phyloP scores from a whole-genome alignment of 768 basidiomycete genomes.

The Phlebiopsis gigantea region DNA sequence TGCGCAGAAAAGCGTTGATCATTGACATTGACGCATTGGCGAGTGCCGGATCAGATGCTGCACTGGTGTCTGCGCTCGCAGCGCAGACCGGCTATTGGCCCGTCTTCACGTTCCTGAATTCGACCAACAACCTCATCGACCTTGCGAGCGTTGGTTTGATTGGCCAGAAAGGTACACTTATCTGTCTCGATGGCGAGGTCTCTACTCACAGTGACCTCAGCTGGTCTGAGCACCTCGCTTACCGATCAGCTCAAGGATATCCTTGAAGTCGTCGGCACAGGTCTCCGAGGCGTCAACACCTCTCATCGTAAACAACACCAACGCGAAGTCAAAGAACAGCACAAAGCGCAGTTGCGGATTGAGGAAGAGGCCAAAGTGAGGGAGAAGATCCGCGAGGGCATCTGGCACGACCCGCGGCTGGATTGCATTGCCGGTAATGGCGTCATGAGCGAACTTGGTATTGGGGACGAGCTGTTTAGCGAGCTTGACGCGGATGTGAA shows the following conservation, averaged over 20 bases:
- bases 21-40: slow-evolving; percentile 81
- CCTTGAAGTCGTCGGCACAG: slow-evolving; percentile 69
- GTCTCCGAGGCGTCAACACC: slow-evolving; percentile 59
- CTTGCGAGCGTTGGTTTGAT: slow-evolving; percentile 92
- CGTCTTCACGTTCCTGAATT: slow-evolving; percentile 79
- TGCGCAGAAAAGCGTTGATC: slow-evolving; percentile 55
- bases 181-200: neutral
- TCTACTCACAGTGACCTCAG: slow-evolving; percentile 33
- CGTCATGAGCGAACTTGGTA: slow-evolving; percentile 77
- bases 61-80: slow-evolving; percentile 66
- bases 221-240: slow-evolving; percentile 76
- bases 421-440: slow-evolving; percentile 87
- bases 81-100: slow-evolving; percentile 87
- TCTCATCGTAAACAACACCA: slow-evolving; percentile 42
- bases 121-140: slow-evolving; percentile 79
- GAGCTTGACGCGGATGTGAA: slow-evolving; percentile 28
- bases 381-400: slow-evolving; percentile 35
- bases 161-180: slow-evolving; percentile 80
- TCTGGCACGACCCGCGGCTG: slow-evolving; percentile 82
- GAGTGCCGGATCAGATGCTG: slow-evolving; percentile 62
- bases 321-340: slow-evolving; percentile 33
- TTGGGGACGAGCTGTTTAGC: slow-evolving; percentile 65
- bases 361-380: slow-evolving; percentile 22
- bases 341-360: slow-evolving; percentile 35
- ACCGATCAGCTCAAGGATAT: slow-evolving; percentile 82